A percentile compares a stretch with the other conserved stretches of the same genome.
phyloP scores from a whole-genome alignment of 176 grass and related monocot species.

The Eleusine indica region DNA sequence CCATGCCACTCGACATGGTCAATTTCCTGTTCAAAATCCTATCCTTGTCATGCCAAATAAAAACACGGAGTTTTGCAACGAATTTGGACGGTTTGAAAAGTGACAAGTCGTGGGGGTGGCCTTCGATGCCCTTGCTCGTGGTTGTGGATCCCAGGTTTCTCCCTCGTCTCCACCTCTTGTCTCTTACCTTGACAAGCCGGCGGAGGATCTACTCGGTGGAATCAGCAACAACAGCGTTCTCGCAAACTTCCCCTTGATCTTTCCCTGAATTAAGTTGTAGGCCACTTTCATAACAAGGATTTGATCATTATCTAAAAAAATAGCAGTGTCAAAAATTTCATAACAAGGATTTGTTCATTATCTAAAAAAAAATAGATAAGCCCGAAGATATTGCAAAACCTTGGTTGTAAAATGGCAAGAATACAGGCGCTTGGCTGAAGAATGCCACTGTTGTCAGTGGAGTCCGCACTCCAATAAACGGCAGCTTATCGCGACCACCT shows the following conservation, averaged over 20 bases:
- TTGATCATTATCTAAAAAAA: too few species aligned
- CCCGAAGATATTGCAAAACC: too few species aligned
- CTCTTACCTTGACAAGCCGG: slow-evolving; percentile 6
- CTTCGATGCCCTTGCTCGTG: not conserved
- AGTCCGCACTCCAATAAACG: slow-evolving; percentile 11
- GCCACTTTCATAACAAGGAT: too few species aligned
- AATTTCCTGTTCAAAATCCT: not conserved
- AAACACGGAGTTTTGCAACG: not conserved
- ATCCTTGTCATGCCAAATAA: not conserved
- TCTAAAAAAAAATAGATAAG: too few species aligned
- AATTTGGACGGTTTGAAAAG: slow-evolving; percentile 42
- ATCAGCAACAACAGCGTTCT: not conserved
- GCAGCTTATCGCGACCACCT: not conserved
- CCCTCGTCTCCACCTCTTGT: not conserved
- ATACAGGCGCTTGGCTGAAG: slow-evolving; percentile 9
- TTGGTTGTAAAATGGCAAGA: not conserved
- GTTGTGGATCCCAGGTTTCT: slow-evolving; percentile 12
- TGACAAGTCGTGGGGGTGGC: not conserved
- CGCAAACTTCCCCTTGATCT: not conserved
- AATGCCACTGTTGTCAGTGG: not conserved
- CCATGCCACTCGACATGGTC: too few species aligned
- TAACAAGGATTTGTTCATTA: too few species aligned
- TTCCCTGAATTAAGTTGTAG: not conserved
- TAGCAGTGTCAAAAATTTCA: too few species aligned
- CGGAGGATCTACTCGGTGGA: slow-evolving; percentile 34